These are phyloP conservation scores for Potentilla sterilis DNA, from an alignment of 306 rosid genomes.

Conservation along the genomic window DNA sequence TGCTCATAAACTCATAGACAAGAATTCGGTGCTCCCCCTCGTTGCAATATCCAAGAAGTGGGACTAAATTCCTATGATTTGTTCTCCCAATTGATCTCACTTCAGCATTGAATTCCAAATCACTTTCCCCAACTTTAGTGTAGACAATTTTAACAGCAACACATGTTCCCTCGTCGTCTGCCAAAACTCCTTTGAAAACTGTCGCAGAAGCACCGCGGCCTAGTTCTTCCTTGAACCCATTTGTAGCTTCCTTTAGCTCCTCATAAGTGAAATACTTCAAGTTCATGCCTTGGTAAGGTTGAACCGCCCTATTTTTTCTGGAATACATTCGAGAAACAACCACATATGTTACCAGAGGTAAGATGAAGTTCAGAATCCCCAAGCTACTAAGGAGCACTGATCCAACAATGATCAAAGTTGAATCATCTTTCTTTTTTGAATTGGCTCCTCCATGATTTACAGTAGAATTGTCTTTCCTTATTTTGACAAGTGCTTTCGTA, in stretches of 20 bases:
- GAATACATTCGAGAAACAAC: not conserved
- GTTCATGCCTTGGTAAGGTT: slow-evolving; percentile 3
- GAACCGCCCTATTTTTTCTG: not conserved
- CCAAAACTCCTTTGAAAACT: slow-evolving; percentile 33
- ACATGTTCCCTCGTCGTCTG: not conserved
- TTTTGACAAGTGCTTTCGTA: slow-evolving; percentile 24
- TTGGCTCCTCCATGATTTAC: not conserved
- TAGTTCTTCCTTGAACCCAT: slow-evolving; percentile 31
- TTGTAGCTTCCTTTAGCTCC: slow-evolving; percentile 22
- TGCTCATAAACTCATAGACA: slow-evolving; percentile 26
- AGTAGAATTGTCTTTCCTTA: not conserved
- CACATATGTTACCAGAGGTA: not conserved
- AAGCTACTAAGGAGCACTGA: slow-evolving; percentile 25
- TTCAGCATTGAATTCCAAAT: slow-evolving; percentile 36
- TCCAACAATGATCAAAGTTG: slow-evolving; percentile 25
- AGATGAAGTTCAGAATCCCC: slow-evolving; percentile 15
- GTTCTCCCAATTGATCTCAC: slow-evolving; percentile 29
- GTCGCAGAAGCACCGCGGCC: slow-evolving; percentile 33
- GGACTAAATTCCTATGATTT: slow-evolving; percentile 34
- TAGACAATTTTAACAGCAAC: slow-evolving; percentile 49
- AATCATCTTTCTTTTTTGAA: not conserved
- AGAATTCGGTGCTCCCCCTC: slow-evolving; percentile 22
- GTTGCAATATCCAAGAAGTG: slow-evolving; percentile 18
- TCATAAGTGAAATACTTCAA: slow-evolving; percentile 20
- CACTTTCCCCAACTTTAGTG: slow-evolving; percentile 29